Percentiles rank a stretch among this genome's conserved stretches.
Conservation (phyloP, 1,139 yeast species). For the Pichia terricola region DNA sequence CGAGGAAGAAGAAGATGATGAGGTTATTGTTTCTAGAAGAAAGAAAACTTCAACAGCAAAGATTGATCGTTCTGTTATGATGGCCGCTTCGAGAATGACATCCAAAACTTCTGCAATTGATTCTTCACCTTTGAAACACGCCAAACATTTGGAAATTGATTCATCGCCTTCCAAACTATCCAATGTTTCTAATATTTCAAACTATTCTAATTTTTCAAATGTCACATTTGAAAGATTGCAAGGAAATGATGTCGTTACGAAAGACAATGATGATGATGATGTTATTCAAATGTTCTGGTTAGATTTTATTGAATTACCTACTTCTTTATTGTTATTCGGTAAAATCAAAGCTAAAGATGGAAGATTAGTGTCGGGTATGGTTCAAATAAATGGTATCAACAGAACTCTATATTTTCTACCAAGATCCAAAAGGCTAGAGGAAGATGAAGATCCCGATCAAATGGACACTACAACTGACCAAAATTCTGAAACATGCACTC, state of each 20-base stretch:
- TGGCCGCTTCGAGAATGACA: slow-evolving; percentile 16
- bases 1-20: slow-evolving; percentile 18
- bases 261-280: slow-evolving; percentile 29
- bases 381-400: slow-evolving; percentile 61
- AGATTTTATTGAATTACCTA: slow-evolving; percentile 76
- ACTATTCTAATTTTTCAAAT: slow-evolving; percentile 17
- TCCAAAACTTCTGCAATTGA: slow-evolving; percentile 12
- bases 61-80: slow-evolving; percentile 24
- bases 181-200: slow-evolving; percentile 6
- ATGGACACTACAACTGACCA: slow-evolving; percentile 26
- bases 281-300: slow-evolving; percentile 73
- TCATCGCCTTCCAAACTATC: slow-evolving; percentile 22
- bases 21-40: slow-evolving; percentile 41
- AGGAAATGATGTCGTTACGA: slow-evolving; percentile 33
- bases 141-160: slow-evolving; percentile 5
- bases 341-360: slow-evolving; percentile 57
- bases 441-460: slow-evolving; percentile 29
- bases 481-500: slow-evolving; percentile 27
- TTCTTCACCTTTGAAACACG: slow-evolving; percentile 21
- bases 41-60: slow-evolving; percentile 35
- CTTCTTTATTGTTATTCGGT: slow-evolving; percentile 71
- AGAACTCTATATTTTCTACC: slow-evolving; percentile 79
- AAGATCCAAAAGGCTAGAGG: slow-evolving; percentile 31
- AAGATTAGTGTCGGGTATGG: slow-evolving; percentile 60
- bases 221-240: slow-evolving; percentile 33